These are phyloP conservation scores for Peniophora sp. DNA, from an alignment of 1,284 basidiomycete genomes.

Conservation along the genomic window DNA sequence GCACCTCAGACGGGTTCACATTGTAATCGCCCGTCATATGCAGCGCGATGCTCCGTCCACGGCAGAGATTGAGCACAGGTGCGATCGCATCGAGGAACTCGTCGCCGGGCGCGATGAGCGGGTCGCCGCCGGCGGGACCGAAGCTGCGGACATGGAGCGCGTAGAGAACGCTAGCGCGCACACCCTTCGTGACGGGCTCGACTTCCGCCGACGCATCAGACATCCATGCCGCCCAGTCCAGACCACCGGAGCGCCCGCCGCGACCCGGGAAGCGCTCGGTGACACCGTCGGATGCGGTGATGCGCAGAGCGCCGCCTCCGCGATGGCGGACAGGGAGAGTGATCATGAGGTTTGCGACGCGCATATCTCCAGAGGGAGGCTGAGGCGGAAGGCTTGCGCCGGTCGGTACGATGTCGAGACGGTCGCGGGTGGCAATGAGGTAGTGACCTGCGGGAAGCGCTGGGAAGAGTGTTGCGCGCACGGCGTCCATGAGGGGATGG, in stretches of 20 bases:
- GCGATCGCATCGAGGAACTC: conserved; percentile 61
- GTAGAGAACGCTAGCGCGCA: conserved; percentile 61
- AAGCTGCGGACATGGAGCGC: conserved; percentile 62
- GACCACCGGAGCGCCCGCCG: conserved; percentile 53
- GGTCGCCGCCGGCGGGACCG: conserved; percentile 51
- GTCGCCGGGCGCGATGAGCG: conserved; percentile 64
- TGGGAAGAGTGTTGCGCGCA: conserved; percentile 63
- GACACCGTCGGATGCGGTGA: conserved; percentile 48
- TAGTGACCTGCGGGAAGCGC: conserved; percentile 59
- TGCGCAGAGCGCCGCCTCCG: conserved; percentile 50
- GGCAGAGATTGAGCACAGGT: conserved; percentile 59
- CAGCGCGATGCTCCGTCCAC: conserved; percentile 65
- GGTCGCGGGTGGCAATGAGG: conserved; percentile 58
- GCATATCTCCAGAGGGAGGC: conserved; percentile 49
- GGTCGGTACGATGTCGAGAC: conserved; percentile 56
- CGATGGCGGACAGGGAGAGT: conserved; percentile 66
- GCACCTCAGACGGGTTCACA: conserved; percentile 61
- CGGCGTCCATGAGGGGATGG: conserved; percentile 70
- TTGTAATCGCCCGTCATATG: conserved; percentile 62
- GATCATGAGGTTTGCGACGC: conserved; percentile 64
- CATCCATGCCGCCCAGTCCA: conserved; percentile 71
- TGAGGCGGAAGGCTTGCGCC: conserved; percentile 54
- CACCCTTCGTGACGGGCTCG: conserved; percentile 62
- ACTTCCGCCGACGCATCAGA: conserved; percentile 68
- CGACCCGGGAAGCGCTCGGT: conserved; percentile 56